These are phyloP conservation scores for Bipolaris oryzae DNA, from an alignment of 2,329 filamentous ascomycete species.

Conservation along the genomic window DNA sequence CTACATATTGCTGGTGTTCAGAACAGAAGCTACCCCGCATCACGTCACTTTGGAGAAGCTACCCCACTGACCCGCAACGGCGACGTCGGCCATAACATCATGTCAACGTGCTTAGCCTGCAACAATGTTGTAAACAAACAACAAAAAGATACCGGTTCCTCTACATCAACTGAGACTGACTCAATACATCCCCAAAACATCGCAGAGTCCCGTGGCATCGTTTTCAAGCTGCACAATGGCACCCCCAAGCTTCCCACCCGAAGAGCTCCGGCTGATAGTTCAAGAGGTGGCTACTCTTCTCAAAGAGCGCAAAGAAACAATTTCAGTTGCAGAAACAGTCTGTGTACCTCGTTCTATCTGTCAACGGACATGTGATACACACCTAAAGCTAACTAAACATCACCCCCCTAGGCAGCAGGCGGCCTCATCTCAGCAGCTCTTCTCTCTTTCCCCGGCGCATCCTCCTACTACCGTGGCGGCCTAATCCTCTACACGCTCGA, in stretches of 20 bases:
- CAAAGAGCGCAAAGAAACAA: constrained; percentile 61
- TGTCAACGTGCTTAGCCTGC: neutral
- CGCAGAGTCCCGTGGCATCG: neutral
- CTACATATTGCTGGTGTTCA: neutral
- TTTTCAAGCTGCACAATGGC: constrained; percentile 26
- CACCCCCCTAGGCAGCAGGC: constrained; percentile 59
- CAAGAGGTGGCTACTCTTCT: constrained; percentile 60
- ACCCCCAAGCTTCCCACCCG: constrained; percentile 49
- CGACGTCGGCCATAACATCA: constrained; percentile 4
- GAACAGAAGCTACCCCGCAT: constrained; percentile 26
- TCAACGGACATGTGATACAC: too few species aligned
- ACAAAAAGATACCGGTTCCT: neutral
- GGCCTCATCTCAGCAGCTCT: constrained; percentile 66
- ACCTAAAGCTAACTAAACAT: neutral
- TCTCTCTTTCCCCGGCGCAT: constrained; percentile 64
- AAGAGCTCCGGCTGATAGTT: constrained; percentile 52
- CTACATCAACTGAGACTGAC: too few species aligned
- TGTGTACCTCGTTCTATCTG: constrained; percentile 11
- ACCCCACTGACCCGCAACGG: constrained; percentile 18
- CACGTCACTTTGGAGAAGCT: constrained; percentile 22
- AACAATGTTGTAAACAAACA: neutral
- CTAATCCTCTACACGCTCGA: constrained; percentile 66
- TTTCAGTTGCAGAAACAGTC: constrained; percentile 67
- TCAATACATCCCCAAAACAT: neutral
- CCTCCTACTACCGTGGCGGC: constrained; percentile 65